Conservation (phyloP, 1,284 basidiomycete genomes). For the Boletellus dicymbophilus region DNA sequence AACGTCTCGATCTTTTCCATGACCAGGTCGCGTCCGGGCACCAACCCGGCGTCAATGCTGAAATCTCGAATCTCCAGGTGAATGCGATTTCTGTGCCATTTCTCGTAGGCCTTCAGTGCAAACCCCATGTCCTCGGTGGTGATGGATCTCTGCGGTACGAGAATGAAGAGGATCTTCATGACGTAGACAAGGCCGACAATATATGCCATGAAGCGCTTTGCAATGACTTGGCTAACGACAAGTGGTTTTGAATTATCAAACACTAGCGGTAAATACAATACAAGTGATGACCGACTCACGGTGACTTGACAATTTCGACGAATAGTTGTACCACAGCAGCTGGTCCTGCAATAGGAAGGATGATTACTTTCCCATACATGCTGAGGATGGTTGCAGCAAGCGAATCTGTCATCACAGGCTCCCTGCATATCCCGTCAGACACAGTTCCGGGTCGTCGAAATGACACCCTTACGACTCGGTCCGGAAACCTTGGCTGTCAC, state of each 20-base stretch:
- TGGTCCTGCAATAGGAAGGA: background rate
- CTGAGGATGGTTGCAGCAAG: background rate
- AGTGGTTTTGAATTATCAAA: background rate
- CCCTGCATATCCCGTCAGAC: background rate
- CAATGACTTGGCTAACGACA: background rate
- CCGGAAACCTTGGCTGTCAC: too few species aligned
- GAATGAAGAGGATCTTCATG: too few species aligned
- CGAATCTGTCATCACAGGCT: background rate
- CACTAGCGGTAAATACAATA: background rate
- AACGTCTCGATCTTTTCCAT: too few species aligned
- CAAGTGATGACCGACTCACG: background rate
- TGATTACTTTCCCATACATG: background rate
- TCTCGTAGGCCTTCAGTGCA: too few species aligned
- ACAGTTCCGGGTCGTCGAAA: background rate
- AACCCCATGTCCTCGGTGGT: too few species aligned
- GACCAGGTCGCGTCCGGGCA: too few species aligned
- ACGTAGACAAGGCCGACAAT: too few species aligned
- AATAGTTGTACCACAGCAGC: background rate
- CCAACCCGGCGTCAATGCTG: too few species aligned
- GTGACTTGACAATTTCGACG: background rate
- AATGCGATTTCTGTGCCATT: too few species aligned
- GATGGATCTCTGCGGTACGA: too few species aligned
- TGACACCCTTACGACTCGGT: background rate
- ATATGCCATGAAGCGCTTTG: constrained; percentile 1
- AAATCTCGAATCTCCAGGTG: too few species aligned